Base-by-base conservation (phyloP, 2,329 filamentous ascomycete species). In the Fonsecaea monophora region DNA sequence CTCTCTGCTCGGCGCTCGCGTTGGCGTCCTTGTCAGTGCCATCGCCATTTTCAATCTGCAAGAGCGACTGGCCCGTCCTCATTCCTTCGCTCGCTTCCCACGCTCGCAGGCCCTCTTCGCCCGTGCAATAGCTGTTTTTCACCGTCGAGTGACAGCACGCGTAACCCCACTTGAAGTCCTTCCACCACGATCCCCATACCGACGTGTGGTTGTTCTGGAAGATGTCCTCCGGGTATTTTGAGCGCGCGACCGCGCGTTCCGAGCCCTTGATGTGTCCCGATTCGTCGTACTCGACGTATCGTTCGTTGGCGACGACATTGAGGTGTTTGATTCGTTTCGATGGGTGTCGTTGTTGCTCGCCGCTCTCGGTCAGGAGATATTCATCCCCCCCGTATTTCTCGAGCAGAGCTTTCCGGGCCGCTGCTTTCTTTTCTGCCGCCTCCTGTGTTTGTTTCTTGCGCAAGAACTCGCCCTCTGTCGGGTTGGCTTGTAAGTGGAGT, bases 161-260 rank as follows among this genome's bases (percentile, higher is more conserved):
- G 78, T 97, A 99, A 1, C 95, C 95, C 95, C 95, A 99, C 78
- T 90, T 87, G 81, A 97, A 98, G 75, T 92, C 89, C 61, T 89
- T 87, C 95, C 95, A 99, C 95, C 95, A 99, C 75, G 93, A 97
- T 57, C 95, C 95, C 92, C 93, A 99, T 2, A 97, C 90, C 0
- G 90, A 90, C 2, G 88, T 92, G 80, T 99, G 95, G 75, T 99
- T 99, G 82, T 96, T 94, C 77, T 90, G 86, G 62, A 91, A 82
- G 0, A 97, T 84, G 74, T 99, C 92, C 76, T 99, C 95, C 4
- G 89, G 80, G 75, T 99, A 99, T 77, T 97, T 98, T 48, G 92
- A 96, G 77, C 91, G 94, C 59, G 90, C 85, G 0, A 90, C 89
- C 13, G 65, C 30, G 32, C 40, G 57, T 30, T 53, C 38, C 32